Evolutionary conservation across 208 protist species (phyloP).

Genomic region (Phytomonas sp.): DNA sequence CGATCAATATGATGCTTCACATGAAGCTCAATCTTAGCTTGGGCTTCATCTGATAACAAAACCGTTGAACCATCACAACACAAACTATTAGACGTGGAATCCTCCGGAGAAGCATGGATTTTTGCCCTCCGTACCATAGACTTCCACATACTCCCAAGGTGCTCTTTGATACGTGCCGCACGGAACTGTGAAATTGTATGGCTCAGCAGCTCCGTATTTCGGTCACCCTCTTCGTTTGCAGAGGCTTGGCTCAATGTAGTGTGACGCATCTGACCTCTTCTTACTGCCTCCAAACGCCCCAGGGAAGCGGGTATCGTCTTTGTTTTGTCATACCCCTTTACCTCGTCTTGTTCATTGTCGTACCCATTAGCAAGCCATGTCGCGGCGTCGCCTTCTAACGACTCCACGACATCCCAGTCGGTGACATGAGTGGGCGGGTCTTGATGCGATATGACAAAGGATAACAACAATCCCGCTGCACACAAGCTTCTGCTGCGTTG

Average conservation of each 20-base stretch:
- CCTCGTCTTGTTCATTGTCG: not conserved
- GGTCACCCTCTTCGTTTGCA: not conserved
- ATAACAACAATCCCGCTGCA: constrained; percentile 31
- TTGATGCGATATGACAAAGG: constrained; percentile 27
- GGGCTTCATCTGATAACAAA: constrained; percentile 15
- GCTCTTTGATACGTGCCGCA: not conserved
- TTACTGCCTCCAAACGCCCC: not conserved
- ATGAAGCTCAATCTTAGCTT: constrained; percentile 23
- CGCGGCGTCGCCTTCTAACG: constrained; percentile 40
- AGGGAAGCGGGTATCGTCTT: not conserved
- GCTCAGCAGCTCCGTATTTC: not conserved
- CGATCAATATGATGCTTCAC: constrained; percentile 41
- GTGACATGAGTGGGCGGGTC: not conserved
- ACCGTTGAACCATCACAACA: not conserved
- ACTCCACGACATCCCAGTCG: constrained; percentile 8
- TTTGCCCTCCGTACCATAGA: not conserved
- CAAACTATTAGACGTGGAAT: not conserved
- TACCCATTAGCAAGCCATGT: constrained; percentile 24
- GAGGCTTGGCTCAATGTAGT: not conserved
- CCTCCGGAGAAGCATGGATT: not conserved
- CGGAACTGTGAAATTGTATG: constrained; percentile 3
- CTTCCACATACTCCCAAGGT: not conserved
- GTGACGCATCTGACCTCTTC: not conserved
- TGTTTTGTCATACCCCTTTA: not conserved
- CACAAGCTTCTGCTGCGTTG: constrained; percentile 17